Percentiles rank a stretch among this genome's conserved stretches.
phyloP scores from a whole-genome alignment of 129 eudicot genomes.

The Pulicaria dysenterica region DNA sequence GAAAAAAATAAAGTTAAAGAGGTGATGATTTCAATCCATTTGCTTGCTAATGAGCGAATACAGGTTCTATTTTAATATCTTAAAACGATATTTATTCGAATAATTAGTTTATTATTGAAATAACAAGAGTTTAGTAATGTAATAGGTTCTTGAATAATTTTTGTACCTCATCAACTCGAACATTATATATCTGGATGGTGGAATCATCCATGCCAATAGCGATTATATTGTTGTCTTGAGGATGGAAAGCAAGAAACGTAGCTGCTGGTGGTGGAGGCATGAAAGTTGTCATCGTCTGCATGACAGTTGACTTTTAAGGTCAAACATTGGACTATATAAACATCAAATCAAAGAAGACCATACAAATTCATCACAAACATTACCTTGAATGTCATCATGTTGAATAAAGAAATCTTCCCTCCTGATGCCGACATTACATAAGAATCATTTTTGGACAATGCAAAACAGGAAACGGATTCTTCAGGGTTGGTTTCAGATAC shows the following conservation, averaged over 20 bases:
- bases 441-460: slow-evolving; percentile 65
- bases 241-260: slow-evolving; percentile 58
- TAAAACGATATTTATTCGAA: background rate
- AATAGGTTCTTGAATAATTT: background rate
- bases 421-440: slow-evolving; percentile 66
- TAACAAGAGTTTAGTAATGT: background rate
- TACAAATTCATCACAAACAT: slow-evolving; percentile 2
- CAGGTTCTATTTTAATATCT: background rate
- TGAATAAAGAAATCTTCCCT: slow-evolving; percentile 53
- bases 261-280: slow-evolving; percentile 61
- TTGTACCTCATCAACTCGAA: slow-evolving; percentile 53
- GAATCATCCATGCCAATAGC: slow-evolving; percentile 76
- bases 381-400: slow-evolving; percentile 60
- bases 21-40: background rate
- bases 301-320: slow-evolving; percentile 13
- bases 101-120: background rate
- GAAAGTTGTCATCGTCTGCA: slow-evolving; percentile 56
- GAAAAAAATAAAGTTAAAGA: background rate
- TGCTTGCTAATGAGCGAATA: too few relatives aligned
- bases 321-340: slow-evolving; percentile 5
- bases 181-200: slow-evolving; percentile 48
- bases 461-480: slow-evolving; percentile 46
- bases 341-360: background rate
- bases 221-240: slow-evolving; percentile 62
- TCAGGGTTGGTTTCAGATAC: slow-evolving; percentile 30